Evolutionary conservation across 23 red algal genomes (phyloP).

Genomic region (Agarophyton chilense): DNA sequence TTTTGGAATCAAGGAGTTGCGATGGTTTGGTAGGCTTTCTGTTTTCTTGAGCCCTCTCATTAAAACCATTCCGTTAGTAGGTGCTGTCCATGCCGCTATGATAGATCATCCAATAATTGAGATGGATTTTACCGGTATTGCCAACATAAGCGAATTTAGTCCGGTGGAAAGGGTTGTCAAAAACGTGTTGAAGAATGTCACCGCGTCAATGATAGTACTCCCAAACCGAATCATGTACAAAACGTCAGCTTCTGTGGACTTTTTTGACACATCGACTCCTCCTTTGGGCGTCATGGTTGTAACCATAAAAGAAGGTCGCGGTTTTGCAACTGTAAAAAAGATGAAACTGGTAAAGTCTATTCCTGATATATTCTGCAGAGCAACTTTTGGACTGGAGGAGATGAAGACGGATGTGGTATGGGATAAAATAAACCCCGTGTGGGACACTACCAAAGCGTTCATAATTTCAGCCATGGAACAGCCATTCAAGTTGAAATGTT

Average conservation of each 20-base stretch:
- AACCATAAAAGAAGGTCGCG: conserved; percentile 49
- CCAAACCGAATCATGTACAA: conserved; percentile 72
- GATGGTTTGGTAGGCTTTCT: conserved; percentile 52
- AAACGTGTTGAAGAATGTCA: conserved; percentile 62
- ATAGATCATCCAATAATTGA: conserved; percentile 58
- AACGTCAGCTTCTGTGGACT: conserved; percentile 54
- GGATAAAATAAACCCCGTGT: conserved; percentile 41
- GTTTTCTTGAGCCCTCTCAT: conserved; percentile 63
- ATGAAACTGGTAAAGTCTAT: conserved; percentile 46
- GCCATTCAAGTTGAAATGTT: conserved; percentile 56
- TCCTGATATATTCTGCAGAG: conserved; percentile 65
- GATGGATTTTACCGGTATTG: conserved; percentile 71
- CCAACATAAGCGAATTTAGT: conserved; percentile 53
- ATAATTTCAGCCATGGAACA: conserved; percentile 56
- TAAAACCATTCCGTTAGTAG: conserved; percentile 49
- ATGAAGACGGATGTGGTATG: conserved; percentile 58
- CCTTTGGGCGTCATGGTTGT: conserved; percentile 49
- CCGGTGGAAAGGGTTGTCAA: conserved; percentile 61
- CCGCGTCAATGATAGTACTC: conserved; percentile 62
- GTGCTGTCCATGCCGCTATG: conserved; percentile 67
- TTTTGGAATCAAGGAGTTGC: conserved; percentile 71
- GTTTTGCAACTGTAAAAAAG: conserved; percentile 37
- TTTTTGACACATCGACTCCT: conserved; percentile 47
- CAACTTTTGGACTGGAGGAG: conserved; percentile 69
- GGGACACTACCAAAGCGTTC: conserved; percentile 43